Evolutionary conservation across 1,284 basidiomycete genomes (phyloP).

Genomic region (Puccinia polysora): DNA sequence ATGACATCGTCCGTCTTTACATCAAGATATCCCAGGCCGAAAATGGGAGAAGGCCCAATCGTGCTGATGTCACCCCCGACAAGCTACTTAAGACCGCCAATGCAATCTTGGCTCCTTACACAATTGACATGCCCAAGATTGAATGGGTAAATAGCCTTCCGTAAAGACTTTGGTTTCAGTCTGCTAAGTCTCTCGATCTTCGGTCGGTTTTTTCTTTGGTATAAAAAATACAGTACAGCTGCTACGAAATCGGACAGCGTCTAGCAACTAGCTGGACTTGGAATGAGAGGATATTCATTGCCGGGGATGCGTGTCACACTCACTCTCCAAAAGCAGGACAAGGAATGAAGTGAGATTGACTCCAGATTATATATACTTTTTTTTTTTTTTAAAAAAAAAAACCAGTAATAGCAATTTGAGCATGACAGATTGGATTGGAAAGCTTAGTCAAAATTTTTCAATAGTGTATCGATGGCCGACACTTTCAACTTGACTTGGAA

Average conservation of each 20-base stretch:
- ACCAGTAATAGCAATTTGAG: too few relatives aligned
- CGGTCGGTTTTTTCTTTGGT: conserved; percentile 52
- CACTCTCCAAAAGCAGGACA: conserved; percentile 71
- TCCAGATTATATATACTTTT: background rate
- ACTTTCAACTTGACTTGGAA: conserved; percentile 80
- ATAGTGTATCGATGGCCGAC: conserved; percentile 55
- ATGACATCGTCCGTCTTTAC: conserved; percentile 67
- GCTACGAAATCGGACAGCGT: conserved; percentile 62
- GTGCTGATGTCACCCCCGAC: too few relatives aligned
- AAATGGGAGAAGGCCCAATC: conserved; percentile 45
- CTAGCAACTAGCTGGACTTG: conserved; percentile 66
- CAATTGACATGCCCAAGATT: too few relatives aligned
- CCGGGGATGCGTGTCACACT: conserved; percentile 70
- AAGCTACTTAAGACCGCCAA: too few relatives aligned
- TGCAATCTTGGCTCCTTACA: too few relatives aligned
- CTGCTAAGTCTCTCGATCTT: background rate
- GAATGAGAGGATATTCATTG: conserved; percentile 70
- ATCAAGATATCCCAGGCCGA: conserved; percentile 61
- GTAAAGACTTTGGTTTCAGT: too few relatives aligned
- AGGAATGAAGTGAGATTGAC: conserved; percentile 57
- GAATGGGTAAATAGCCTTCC: background rate
- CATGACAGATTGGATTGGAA: conserved; percentile 5
- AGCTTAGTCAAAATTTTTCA: conserved; percentile 18
- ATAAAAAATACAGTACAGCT: conserved; percentile 44
- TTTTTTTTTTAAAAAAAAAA: too few relatives aligned